phyloP scores from a whole-genome alignment of 1,284 basidiomycete species.

The Sanghuangporus sanghuang region DNA sequence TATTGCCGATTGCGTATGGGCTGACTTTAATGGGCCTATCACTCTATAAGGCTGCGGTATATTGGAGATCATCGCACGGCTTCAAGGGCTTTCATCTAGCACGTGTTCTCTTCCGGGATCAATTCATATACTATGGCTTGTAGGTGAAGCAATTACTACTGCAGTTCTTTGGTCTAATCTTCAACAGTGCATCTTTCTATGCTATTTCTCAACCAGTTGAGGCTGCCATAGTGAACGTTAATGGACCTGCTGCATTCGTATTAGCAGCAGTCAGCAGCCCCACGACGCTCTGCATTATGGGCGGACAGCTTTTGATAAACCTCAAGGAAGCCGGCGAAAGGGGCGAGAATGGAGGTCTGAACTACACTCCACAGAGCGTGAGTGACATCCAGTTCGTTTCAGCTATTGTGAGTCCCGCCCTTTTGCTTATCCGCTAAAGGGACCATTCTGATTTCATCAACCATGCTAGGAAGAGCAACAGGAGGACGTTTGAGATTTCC shows the following conservation, averaged over 20 bases:
- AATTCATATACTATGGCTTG: not conserved
- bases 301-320: not conserved
- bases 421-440: not conserved
- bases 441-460: too few species aligned
- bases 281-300: not conserved
- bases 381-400: not conserved
- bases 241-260: not conserved
- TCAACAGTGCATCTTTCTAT: too few species aligned
- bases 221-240: not conserved
- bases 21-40: not conserved
- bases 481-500: too few species aligned
- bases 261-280: not conserved
- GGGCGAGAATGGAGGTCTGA: not conserved
- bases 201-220: too few species aligned
- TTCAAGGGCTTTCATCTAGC: not conserved
- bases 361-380: not conserved
- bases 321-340: conserved; percentile 1
- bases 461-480: too few species aligned
- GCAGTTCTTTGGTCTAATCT: too few species aligned
- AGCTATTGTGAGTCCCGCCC: not conserved
- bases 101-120: not conserved
- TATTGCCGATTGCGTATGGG: not conserved
- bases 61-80: not conserved
- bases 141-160: not conserved
- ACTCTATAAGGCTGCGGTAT: not conserved